These are phyloP conservation scores for Xanthoconium purpureum DNA, from an alignment of 768 basidiomycete genomes.

Conservation along the genomic window DNA sequence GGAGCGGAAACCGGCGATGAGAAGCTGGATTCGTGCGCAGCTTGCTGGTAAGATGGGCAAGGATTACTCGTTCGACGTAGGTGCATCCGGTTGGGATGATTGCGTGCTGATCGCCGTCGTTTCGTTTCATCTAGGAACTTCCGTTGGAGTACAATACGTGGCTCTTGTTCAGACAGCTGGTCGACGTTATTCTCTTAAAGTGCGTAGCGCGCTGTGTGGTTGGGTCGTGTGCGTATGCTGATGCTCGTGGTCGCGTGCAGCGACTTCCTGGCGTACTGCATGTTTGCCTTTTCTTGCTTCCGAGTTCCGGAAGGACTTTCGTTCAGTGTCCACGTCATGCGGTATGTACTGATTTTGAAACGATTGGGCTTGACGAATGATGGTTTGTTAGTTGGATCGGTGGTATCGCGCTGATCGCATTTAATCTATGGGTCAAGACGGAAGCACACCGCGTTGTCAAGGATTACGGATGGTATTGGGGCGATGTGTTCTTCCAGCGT, in stretches of 20 bases:
- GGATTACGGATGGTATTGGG: conserved; percentile 99
- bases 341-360: conserved; percentile 42
- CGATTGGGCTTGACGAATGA: background rate
- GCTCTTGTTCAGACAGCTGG: conserved; percentile 93
- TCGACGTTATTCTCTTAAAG: conserved; percentile 96
- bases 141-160: conserved; percentile 95
- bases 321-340: conserved; percentile 66
- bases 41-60: conserved; percentile 91
- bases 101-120: background rate
- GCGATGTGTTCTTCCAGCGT: conserved; percentile 89
- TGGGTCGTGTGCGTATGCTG: background rate
- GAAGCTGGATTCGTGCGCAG: conserved; percentile 84
- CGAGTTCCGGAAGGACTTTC: conserved; percentile 81
- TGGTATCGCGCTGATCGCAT: conserved; percentile 79
- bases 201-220: conserved; percentile 37
- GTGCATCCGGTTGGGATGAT: conserved; percentile 25
- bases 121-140: conserved; percentile 51
- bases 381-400: conserved; percentile 68
- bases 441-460: conserved; percentile 98
- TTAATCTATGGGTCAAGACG: conserved; percentile 98
- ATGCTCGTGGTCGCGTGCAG: conserved; percentile 38
- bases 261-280: conserved; percentile 91
- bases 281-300: conserved; percentile 94
- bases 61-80: conserved; percentile 88
- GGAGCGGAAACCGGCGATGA: conserved; percentile 54